Percentiles rank a stretch among this genome's conserved stretches.
Conservation (phyloP, 306 rosid genomes). For the Pachyrhizus erosus region DNA sequence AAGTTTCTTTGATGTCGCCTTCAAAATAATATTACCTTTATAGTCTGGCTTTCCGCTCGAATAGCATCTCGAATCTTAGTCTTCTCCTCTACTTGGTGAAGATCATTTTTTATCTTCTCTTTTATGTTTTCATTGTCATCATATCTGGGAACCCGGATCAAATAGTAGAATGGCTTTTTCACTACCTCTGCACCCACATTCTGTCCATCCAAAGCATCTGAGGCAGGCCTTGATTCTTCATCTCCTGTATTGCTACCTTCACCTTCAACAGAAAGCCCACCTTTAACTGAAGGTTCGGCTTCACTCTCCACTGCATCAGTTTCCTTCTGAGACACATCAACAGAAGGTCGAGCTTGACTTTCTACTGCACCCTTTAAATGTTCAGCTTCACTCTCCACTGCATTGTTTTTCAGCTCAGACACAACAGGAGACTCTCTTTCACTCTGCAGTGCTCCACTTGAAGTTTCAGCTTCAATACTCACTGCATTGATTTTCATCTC, state of each 20-base stretch:
- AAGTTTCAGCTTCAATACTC: conserved; percentile 10
- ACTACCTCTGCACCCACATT: conserved; percentile 60
- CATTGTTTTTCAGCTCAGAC: conserved; percentile 6
- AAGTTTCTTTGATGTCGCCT: not conserved
- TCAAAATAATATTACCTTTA: conserved; percentile 55
- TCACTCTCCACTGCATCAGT: not conserved
- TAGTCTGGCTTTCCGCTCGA: conserved; percentile 57
- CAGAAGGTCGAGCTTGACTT: conserved; percentile 15
- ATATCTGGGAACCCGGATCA: conserved; percentile 69
- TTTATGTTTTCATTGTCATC: conserved; percentile 69
- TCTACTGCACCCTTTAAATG: conserved; percentile 20
- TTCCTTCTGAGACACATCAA: not conserved
- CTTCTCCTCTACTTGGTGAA: conserved; percentile 61
- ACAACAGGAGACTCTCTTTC: conserved; percentile 23
- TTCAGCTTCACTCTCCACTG: conserved; percentile 30
- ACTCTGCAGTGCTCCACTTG: not conserved
- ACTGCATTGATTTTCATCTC: conserved; percentile 1
- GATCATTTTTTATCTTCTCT: conserved; percentile 65
- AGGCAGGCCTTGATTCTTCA: conserved; percentile 42
- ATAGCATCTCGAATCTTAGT: conserved; percentile 66
- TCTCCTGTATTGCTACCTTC: conserved; percentile 43
- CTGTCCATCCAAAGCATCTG: conserved; percentile 55
- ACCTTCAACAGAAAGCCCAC: conserved; percentile 2
- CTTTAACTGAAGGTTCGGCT: conserved; percentile 24
- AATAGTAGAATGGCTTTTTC: conserved; percentile 66